Evolutionary conservation across 306 rosid species (phyloP).

Genomic region (Corylus avellana): DNA sequence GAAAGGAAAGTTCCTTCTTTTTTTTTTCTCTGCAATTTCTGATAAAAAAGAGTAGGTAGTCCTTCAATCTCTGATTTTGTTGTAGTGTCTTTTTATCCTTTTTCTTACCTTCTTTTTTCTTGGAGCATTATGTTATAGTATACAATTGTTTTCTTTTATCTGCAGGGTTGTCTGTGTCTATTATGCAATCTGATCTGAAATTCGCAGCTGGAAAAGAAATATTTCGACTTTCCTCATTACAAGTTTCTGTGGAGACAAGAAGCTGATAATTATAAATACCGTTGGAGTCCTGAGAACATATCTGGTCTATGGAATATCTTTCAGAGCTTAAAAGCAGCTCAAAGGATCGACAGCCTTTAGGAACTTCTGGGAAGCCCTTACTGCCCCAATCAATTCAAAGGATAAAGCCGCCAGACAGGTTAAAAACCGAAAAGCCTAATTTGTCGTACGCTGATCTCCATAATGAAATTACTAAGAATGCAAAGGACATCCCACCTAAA

Average conservation of each 20-base stretch:
- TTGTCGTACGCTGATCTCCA: slow-evolving; percentile 64
- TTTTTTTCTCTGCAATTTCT: not conserved
- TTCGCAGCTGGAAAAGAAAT: slow-evolving; percentile 33
- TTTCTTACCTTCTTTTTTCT: not conserved
- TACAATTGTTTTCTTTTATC: slow-evolving; percentile 5
- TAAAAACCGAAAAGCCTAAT: slow-evolving; percentile 43
- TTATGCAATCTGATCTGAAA: slow-evolving; percentile 17
- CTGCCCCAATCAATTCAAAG: slow-evolving; percentile 31
- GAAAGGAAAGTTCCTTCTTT: not conserved
- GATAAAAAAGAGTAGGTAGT: not conserved
- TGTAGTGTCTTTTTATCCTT: not conserved
- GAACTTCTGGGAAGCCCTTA: slow-evolving; percentile 22
- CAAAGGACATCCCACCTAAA: slow-evolving; percentile 35
- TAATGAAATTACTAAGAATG: slow-evolving; percentile 44
- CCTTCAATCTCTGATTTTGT: not conserved
- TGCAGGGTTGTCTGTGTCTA: slow-evolving; percentile 19
- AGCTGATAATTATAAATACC: slow-evolving; percentile 27
- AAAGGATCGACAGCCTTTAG: slow-evolving; percentile 34
- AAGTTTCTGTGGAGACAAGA: slow-evolving; percentile 26
- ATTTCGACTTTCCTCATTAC: slow-evolving; percentile 28
- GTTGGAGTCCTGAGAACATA: slow-evolving; percentile 1
- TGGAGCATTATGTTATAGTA: not conserved
- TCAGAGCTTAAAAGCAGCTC: slow-evolving; percentile 31
- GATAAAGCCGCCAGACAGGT: slow-evolving; percentile 41
- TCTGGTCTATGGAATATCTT: slow-evolving; percentile 49